Evolutionary conservation across 331 rosid species (phyloP).

Genomic region (Rosa hybrid): DNA sequence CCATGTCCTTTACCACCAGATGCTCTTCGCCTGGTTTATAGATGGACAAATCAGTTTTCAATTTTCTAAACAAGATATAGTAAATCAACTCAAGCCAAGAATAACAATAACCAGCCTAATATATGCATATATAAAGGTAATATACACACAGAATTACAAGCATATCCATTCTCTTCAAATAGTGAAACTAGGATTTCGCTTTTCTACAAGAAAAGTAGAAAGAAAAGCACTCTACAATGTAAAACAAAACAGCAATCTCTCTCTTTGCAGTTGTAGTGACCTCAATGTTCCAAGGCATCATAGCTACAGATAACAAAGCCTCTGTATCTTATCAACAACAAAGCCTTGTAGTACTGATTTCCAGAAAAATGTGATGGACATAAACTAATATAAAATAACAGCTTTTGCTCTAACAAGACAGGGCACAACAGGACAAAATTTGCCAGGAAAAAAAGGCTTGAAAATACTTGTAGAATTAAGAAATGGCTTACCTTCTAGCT

Average conservation of each 20-base stretch:
- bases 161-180: background rate
- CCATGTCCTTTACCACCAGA: conserved; percentile 42
- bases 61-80: background rate
- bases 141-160: background rate
- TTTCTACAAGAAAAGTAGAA: background rate
- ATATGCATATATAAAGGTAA: background rate
- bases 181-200: background rate
- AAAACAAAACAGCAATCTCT: background rate
- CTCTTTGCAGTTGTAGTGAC: background rate
- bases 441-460: background rate
- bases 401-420: background rate
- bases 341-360: conserved; percentile 16
- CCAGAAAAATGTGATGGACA: background rate
- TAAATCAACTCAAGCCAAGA: background rate
- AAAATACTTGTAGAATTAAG: background rate
- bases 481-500: conserved; percentile 64
- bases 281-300: background rate
- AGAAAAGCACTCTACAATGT: background rate
- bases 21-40: conserved; percentile 50
- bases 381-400: conserved; percentile 13
- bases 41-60: conserved; percentile 21
- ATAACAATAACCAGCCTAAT: background rate
- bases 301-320: conserved; percentile 9
- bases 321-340: background rate
- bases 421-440: background rate